Evolutionary conservation across 108 stramenopile species (phyloP).

Genomic region (Cyclostephanos tholiformis): DNA sequence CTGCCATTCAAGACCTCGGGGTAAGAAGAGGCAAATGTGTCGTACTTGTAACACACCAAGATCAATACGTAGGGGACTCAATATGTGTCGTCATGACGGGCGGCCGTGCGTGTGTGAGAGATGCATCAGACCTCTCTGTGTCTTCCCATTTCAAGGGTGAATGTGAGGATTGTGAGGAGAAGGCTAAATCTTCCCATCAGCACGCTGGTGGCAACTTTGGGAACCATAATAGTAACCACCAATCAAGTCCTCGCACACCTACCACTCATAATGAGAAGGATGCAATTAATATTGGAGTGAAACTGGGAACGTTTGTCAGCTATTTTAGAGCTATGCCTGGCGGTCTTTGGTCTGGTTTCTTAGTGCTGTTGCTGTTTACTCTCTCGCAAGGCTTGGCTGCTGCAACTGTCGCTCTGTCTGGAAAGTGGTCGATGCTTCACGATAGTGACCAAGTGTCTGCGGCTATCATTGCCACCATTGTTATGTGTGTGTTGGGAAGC

Average conservation of each 20-base stretch:
- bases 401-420: too few relatives aligned
- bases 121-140: constrained; percentile 32
- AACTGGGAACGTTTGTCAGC: constrained; percentile 63
- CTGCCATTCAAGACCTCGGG: constrained; percentile 72
- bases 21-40: constrained; percentile 68
- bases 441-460: too few relatives aligned
- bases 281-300: constrained; percentile 69
- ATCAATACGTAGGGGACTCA: constrained; percentile 76
- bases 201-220: constrained; percentile 17
- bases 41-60: constrained; percentile 92
- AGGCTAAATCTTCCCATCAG: constrained; percentile 28
- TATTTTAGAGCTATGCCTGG: constrained; percentile 76
- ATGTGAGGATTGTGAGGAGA: constrained; percentile 60
- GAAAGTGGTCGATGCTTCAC: too few relatives aligned
- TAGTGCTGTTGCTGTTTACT: constrained; percentile 46
- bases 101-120: constrained; percentile 33
- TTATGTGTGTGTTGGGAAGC: background rate
- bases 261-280: constrained; percentile 64
- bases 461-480: constrained; percentile 9
- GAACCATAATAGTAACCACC: background rate
- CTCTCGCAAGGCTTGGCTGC: constrained; percentile 24
- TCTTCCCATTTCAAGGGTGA: constrained; percentile 73
- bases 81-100: constrained; percentile 74
- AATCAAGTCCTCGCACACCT: background rate
- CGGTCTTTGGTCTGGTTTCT: constrained; percentile 49